These are phyloP conservation scores for Gleditsia sinensis DNA, from an alignment of 306 rosid species.

Conservation along the genomic window DNA sequence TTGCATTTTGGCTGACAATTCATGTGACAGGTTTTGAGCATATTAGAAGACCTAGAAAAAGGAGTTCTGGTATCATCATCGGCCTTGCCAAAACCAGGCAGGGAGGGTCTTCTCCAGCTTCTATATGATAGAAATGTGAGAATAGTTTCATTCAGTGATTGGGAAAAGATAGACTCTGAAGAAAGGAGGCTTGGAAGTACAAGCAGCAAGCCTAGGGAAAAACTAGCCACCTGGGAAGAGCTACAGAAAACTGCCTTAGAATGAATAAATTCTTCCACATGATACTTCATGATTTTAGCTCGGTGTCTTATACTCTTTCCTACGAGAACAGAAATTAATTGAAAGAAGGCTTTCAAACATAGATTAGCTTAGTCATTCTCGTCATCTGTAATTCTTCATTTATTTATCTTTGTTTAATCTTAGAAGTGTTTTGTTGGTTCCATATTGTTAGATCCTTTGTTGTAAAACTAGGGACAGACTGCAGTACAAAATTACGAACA, in stretches of 20 bases:
- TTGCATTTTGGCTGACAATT: constrained; percentile 28
- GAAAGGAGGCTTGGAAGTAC: constrained; percentile 70
- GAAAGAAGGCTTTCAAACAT: constrained; percentile 18
- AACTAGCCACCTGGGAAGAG: constrained; percentile 67
- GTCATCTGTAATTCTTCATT: neutral
- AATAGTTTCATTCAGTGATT: constrained; percentile 58
- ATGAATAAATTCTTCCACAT: constrained; percentile 28
- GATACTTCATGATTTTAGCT: constrained; percentile 32
- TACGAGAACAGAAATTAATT: constrained; percentile 2
- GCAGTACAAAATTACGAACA: constrained; percentile 1
- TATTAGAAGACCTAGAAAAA: constrained; percentile 72
- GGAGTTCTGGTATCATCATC: constrained; percentile 45
- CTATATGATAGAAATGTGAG: constrained; percentile 55
- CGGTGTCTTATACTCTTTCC: neutral
- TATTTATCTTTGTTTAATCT: no score
- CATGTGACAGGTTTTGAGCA: constrained; percentile 68
- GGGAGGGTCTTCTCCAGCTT: constrained; percentile 71
- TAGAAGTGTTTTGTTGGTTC: neutral
- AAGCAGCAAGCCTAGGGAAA: constrained; percentile 74
- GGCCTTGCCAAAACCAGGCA: constrained; percentile 57
- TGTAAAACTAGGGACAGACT: neutral
- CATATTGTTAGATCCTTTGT: neutral
- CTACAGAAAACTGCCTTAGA: constrained; percentile 49
- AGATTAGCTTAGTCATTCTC: neutral
- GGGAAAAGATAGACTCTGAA: constrained; percentile 83